phyloP scores from a whole-genome alignment of 2,329 filamentous ascomycete species.

The Phialophora expanda region DNA sequence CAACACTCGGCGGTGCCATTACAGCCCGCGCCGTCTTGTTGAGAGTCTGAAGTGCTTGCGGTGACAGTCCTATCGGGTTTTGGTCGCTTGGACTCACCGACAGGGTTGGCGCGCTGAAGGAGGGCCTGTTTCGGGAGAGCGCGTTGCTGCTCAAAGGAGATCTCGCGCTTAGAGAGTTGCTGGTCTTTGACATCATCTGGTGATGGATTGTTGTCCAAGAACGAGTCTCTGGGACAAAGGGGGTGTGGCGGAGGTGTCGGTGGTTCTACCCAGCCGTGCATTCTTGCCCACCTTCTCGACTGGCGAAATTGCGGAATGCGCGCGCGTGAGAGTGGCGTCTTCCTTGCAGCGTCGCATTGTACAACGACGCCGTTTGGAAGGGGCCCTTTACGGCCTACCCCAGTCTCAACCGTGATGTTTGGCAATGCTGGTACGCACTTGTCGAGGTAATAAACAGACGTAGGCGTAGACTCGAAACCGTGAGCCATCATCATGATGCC shows the following conservation, averaged over 20 bases:
- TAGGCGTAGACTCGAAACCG: neutral
- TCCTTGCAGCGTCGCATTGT: constrained; percentile 16
- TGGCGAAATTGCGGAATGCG: constrained; percentile 33
- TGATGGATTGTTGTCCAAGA: constrained; percentile 2
- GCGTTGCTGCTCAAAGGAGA: constrained; percentile 35
- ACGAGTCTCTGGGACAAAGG: neutral
- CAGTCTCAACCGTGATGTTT: constrained; percentile 11
- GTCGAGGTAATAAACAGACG: neutral
- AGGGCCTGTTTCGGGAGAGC: constrained; percentile 9
- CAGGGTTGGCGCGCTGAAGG: neutral
- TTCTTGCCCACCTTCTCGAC: constrained; percentile 33
- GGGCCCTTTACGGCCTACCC: constrained; percentile 2
- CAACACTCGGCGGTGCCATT: constrained; percentile 21
- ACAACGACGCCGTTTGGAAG: constrained; percentile 24
- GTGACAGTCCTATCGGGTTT: neutral
- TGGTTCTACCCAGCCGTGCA: constrained; percentile 13
- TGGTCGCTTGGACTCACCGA: neutral
- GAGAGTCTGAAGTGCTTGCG: neutral
- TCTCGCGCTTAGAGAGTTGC: constrained; percentile 19
- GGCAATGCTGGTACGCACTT: constrained; percentile 26
- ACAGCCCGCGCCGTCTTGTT: constrained; percentile 15
- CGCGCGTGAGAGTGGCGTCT: constrained; percentile 2
- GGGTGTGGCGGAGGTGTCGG: neutral
- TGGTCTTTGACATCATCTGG: neutral
- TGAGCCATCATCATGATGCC: neutral